A percentile compares a stretch with the other conserved stretches of the same genome.
Evolutionary conservation across 179 eudicot species (phyloP).

Genomic region (Camellia oleifera): DNA sequence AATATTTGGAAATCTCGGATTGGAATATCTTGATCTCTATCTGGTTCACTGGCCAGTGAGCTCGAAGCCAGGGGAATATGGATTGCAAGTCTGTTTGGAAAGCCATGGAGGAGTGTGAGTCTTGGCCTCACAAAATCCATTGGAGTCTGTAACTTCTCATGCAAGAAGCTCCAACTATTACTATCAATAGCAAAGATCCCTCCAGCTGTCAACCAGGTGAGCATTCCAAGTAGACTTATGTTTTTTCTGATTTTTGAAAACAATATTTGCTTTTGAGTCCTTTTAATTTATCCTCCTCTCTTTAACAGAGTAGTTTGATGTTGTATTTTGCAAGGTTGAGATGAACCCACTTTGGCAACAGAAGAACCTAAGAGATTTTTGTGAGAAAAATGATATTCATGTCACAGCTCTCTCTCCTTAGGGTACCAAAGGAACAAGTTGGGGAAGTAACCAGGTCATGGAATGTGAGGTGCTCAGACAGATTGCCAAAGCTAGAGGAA

Average conservation of each 20-base stretch:
- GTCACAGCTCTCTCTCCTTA: constrained; percentile 60
- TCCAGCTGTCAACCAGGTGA: constrained; percentile 70
- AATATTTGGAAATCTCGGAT: constrained; percentile 40
- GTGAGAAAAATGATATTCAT: constrained; percentile 39
- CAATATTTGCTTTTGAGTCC: not conserved
- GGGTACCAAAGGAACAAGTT: constrained; percentile 45
- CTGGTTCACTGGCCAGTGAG: constrained; percentile 58
- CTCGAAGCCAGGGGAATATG: constrained; percentile 34
- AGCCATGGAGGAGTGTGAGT: constrained; percentile 54
- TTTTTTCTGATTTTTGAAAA: not conserved
- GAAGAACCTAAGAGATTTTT: constrained; percentile 41
- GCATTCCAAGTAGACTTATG: not conserved
- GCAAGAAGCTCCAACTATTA: constrained; percentile 39
- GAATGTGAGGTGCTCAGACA: constrained; percentile 36
- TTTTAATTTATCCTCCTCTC: not conserved
- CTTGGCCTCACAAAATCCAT: constrained; percentile 48
- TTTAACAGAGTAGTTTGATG: not conserved
- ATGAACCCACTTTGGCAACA: constrained; percentile 67
- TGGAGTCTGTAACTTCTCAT: constrained; percentile 57
- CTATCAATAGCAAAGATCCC: constrained; percentile 49
- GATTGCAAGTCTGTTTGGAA: constrained; percentile 51
- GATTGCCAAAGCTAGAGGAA: constrained; percentile 33
- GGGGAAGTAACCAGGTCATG: constrained; percentile 46
- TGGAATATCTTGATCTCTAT: constrained; percentile 64
- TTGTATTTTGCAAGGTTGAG: constrained; percentile 45